Percentiles rank a stretch among this genome's conserved stretches.
phyloP scores from a whole-genome alignment of 345 rosid species.

The Physaria fendleri region DNA sequence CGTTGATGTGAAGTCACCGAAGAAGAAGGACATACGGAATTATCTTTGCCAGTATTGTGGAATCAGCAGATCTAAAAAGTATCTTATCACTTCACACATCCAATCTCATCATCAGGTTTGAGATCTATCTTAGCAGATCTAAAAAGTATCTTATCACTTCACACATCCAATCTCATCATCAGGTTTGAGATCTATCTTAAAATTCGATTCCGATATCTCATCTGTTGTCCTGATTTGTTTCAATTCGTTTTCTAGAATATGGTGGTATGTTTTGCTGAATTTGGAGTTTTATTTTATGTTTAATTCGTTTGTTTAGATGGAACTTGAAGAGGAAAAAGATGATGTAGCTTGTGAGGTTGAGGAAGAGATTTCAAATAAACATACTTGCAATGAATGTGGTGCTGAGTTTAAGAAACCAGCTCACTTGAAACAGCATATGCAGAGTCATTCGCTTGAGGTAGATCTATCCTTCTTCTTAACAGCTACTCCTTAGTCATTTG shows the following conservation, averaged over 20 bases:
- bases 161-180: conserved; percentile 51
- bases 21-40: conserved; percentile 51
- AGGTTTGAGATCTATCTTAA: conserved; percentile 30
- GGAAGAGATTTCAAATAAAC: conserved; percentile 10
- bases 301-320: conserved; percentile 34
- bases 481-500: neutral
- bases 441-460: conserved; percentile 79
- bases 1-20: conserved; percentile 1
- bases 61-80: conserved; percentile 76
- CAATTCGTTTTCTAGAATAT: neutral
- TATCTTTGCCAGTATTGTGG: conserved; percentile 80
- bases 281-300: neutral
- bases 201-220: neutral
- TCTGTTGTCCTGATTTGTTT: neutral
- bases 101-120: conserved; percentile 46
- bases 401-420: conserved; percentile 75
- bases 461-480: neutral
- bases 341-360: conserved; percentile 24
- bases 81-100: conserved; percentile 63
- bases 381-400: conserved; percentile 60
- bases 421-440: conserved; percentile 75
- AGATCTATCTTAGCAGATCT: conserved; percentile 43
- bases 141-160: conserved; percentile 65
- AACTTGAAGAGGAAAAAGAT: conserved; percentile 30
- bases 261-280: neutral